A percentile compares a stretch with the other conserved stretches of the same genome.
Conservation (phyloP, 352 stramenopile species). For the Aphanomyces astaci region DNA sequence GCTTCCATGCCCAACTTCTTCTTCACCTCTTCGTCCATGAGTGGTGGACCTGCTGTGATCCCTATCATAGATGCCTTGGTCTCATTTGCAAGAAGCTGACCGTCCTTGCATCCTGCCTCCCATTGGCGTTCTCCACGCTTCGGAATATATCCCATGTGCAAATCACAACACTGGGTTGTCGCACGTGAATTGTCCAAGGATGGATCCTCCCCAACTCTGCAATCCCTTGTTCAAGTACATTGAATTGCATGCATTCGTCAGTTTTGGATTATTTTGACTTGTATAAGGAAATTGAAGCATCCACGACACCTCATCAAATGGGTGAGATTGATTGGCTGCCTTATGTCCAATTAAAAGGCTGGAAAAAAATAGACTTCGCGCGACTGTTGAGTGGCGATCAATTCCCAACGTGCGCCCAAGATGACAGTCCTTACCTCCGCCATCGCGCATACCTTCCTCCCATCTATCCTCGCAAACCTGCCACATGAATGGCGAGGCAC, state of each 20-base stretch:
- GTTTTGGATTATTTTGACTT: neutral
- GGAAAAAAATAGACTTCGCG: neutral
- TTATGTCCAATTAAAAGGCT: neutral
- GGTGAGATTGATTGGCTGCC: conserved; percentile 2
- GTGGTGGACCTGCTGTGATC: too few species aligned
- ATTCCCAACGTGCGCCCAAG: neutral
- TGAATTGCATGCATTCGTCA: too few species aligned
- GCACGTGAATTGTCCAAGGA: neutral
- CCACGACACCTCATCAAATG: neutral
- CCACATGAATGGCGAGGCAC: conserved; percentile 22
- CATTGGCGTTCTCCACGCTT: neutral
- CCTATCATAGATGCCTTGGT: too few species aligned
- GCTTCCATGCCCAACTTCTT: neutral
- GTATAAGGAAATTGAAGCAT: neutral
- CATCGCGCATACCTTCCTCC: neutral
- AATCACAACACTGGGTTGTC: too few species aligned
- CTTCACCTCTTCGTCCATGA: neutral
- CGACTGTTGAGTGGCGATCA: neutral
- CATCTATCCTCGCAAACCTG: conserved; percentile 9
- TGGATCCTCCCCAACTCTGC: neutral
- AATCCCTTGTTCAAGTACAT: neutral
- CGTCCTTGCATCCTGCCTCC: neutral
- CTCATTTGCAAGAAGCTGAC: too few species aligned
- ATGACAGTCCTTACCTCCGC: conserved; percentile 15
- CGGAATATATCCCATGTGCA: too few species aligned